Percentiles rank a stretch among this genome's conserved stretches.
Conservation (phyloP, 2,329 filamentous ascomycete species). For the Tolypocladium tundrense region DNA sequence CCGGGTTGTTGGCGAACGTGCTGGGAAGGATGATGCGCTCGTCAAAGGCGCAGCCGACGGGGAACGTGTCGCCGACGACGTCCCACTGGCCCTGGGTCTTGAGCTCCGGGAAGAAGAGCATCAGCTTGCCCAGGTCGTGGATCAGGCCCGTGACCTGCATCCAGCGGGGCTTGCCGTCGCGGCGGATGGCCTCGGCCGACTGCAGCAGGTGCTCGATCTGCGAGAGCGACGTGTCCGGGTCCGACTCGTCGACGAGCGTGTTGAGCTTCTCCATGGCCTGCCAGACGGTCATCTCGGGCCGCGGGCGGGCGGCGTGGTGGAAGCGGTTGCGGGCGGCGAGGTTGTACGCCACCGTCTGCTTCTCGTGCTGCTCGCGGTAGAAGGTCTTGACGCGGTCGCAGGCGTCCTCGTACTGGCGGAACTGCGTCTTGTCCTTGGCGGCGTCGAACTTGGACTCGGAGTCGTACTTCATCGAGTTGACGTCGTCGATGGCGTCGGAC, state of each 20-base stretch:
- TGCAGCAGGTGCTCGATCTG: constrained; percentile 89
- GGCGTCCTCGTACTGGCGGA: constrained; percentile 74
- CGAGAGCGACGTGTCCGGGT: constrained; percentile 77
- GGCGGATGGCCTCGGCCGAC: constrained; percentile 78
- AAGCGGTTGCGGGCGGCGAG: constrained; percentile 57
- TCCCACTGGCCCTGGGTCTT: constrained; percentile 81
- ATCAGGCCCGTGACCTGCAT: constrained; percentile 71
- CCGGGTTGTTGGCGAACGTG: constrained; percentile 69
- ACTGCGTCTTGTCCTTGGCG: constrained; percentile 68
- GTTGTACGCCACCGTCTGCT: constrained; percentile 77
- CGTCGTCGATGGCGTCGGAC: constrained; percentile 38
- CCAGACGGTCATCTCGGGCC: constrained; percentile 75
- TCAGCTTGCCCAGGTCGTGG: constrained; percentile 71
- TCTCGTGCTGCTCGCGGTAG: constrained; percentile 62
- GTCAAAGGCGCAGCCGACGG: constrained; percentile 67
- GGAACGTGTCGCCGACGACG: constrained; percentile 80
- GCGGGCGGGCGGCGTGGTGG: constrained; percentile 46
- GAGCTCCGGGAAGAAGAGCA: constrained; percentile 60
- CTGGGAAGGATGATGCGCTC: constrained; percentile 70
- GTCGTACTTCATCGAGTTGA: constrained; percentile 43
- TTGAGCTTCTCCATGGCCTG: constrained; percentile 88
- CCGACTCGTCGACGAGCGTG: constrained; percentile 81
- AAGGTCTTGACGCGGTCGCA: constrained; percentile 80
- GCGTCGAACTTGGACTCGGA: constrained; percentile 56
- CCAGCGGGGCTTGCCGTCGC: constrained; percentile 74